phyloP scores from a whole-genome alignment of 345 rosid genomes.

The Crucihimalaya himalaica region DNA sequence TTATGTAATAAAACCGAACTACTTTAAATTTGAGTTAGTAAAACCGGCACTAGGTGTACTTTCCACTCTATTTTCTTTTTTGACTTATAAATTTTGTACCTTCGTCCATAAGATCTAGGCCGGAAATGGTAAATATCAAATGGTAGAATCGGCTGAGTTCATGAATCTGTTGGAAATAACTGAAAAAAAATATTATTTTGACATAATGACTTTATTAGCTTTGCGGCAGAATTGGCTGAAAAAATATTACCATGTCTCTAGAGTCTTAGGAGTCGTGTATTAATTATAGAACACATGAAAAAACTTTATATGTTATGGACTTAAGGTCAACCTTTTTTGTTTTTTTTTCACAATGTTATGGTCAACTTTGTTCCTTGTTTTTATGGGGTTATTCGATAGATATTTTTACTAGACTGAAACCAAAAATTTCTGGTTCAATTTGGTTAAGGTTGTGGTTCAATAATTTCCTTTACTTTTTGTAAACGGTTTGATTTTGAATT shows the following conservation, averaged over 20 bases:
- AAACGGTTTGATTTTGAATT: constrained; percentile 14
- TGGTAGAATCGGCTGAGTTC: constrained; percentile 1
- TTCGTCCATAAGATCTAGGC: constrained; percentile 6
- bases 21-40: constrained; percentile 2
- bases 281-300: not conserved
- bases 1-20: not conserved
- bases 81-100: constrained; percentile 9
- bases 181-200: not conserved
- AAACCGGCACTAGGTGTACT: constrained; percentile 24
- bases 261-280: not conserved
- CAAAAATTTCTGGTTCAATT: not conserved
- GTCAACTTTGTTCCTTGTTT: not conserved
- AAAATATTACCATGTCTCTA: not conserved
- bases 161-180: not conserved
- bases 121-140: not conserved
- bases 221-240: not conserved
- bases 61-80: not conserved
- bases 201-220: not conserved
- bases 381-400: not conserved
- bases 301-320: not conserved
- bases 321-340: not conserved
- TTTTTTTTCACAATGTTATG: not conserved
- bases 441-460: not conserved
- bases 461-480: not conserved
- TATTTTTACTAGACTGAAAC: not conserved